phyloP scores from a whole-genome alignment of 2,329 filamentous ascomycete genomes.

The Coniochaeta ligniaria region DNA sequence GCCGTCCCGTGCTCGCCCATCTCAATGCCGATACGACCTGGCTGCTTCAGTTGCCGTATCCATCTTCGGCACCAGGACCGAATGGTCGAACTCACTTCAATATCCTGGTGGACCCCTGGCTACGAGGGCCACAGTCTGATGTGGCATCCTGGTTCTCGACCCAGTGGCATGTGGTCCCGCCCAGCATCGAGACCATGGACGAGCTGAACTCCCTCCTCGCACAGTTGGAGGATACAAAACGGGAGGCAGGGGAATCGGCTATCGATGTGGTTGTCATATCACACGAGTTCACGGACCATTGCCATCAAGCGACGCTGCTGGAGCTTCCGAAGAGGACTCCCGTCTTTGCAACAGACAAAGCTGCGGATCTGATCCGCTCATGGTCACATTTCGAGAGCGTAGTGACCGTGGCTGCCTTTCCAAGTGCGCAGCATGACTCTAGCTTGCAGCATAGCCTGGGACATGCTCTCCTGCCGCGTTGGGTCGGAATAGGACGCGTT shows the following conservation, averaged over 20 bases:
- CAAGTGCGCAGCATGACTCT: conserved; percentile 8
- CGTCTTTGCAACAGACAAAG: conserved; percentile 53
- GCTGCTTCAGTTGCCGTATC: conserved; percentile 57
- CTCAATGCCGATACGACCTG: conserved; percentile 62
- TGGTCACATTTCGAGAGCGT: conserved; percentile 56
- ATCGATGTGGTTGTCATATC: conserved; percentile 54
- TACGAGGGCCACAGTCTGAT: conserved; percentile 54
- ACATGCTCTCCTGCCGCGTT: conserved; percentile 39
- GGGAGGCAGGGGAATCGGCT: conserved; percentile 19
- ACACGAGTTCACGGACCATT: conserved; percentile 65
- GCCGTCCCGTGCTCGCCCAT: conserved; percentile 46
- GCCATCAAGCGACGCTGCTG: conserved; percentile 52
- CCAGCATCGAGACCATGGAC: conserved; percentile 44
- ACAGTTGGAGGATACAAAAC: conserved; percentile 33
- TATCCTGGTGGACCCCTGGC: conserved; percentile 60
- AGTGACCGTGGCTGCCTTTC: conserved; percentile 38
- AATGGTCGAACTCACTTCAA: conserved; percentile 50
- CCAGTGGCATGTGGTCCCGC: conserved; percentile 53
- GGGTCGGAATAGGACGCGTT: conserved; percentile 54
- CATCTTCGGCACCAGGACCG: conserved; percentile 27
- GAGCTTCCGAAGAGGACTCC: conserved; percentile 46
- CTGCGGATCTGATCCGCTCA: conserved; percentile 44
- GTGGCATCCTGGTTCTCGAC: conserved; percentile 58
- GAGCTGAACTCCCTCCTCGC: conserved; percentile 46
- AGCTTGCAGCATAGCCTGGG: conserved; percentile 17